These are phyloP conservation scores for Cryptococcus floricola DNA, from an alignment of 1,284 basidiomycete genomes.

Conservation along the genomic window DNA sequence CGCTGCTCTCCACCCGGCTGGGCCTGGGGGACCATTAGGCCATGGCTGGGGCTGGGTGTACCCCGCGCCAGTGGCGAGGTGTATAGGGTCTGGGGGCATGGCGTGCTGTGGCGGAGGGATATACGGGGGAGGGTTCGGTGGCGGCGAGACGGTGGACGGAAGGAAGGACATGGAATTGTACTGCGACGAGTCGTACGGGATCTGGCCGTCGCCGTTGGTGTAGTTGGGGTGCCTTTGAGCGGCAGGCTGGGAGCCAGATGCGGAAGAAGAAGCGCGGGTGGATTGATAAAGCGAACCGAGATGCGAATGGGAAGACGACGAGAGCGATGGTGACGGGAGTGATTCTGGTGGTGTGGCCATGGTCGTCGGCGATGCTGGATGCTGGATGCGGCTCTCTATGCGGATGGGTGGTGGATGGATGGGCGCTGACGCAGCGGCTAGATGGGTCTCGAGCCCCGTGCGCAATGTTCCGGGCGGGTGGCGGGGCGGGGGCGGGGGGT, in stretches of 20 bases:
- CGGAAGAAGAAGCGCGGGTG: slow-evolving; percentile 18
- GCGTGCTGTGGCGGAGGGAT: slow-evolving; percentile 45
- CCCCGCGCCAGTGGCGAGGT: slow-evolving; percentile 16
- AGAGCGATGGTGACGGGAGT: slow-evolving; percentile 35
- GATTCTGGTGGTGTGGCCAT: slow-evolving; percentile 38
- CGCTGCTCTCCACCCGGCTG: slow-evolving; percentile 12
- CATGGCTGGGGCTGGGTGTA: slow-evolving; percentile 3
- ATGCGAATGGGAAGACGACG: slow-evolving; percentile 29
- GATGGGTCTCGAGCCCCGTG: background rate
- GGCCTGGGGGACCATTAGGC: slow-evolving; percentile 7
- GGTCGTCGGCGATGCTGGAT: background rate
- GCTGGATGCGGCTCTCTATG: background rate
- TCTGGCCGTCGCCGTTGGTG: slow-evolving; percentile 10
- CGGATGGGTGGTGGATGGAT: background rate
- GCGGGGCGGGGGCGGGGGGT: background rate
- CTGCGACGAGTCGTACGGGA: background rate
- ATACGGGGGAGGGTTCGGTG: slow-evolving; percentile 40
- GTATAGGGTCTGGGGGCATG: slow-evolving; percentile 46
- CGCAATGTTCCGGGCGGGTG: background rate
- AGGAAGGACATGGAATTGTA: slow-evolving; percentile 18
- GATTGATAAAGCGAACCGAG: slow-evolving; percentile 24
- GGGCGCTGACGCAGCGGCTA: background rate
- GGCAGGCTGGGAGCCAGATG: slow-evolving; percentile 17
- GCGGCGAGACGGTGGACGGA: slow-evolving; percentile 41
- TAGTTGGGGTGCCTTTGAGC: slow-evolving; percentile 9